Base-by-base conservation (phyloP, 2,329 filamentous ascomycete genomes). In the Zymoseptoria passerinii region DNA sequence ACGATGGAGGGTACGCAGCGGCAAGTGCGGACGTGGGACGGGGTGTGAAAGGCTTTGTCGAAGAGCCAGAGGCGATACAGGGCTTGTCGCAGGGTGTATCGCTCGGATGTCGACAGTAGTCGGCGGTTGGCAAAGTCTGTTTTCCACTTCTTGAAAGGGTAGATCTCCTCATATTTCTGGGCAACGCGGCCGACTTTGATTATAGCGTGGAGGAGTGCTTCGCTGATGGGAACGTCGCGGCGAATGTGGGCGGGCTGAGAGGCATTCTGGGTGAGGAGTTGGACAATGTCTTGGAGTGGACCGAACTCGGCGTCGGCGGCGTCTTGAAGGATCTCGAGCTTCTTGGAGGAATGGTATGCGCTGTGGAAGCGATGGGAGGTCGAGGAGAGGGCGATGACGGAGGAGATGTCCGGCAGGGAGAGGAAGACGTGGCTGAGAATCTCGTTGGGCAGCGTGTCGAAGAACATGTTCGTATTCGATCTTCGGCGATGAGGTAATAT, bases 131-230 rank as follows among this genome's bases (percentile, higher is more conserved):
- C 78, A 61, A 75, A 84, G 63, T 83, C 77, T 57, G 74, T 67
- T 65, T 83, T 83, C 83, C 83, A 86, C 68, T 83, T 84, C 71
- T 83, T 83, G 67, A 81, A 76, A 0, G 82, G 81, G 65, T 84
- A 86, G n/a, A 85, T 77, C n/a, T 77, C 75, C 65, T 80, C 80
- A 79, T 82, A 85, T 64, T 78, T 78, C 65, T 77, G 76, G 4
- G 83, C 83, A 1, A 83, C 73, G 13, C 76, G 74, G 49, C 83
- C 83, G 18, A 80, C 73, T 50, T 76, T 73, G 23, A 83, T 71
- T 50, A 84, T 74, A 63, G 85, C 82, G 60, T 77, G 75, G 44
- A 86, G 73, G 5, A 86, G 71, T 1, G 81, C 75, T 54, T 80
- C 71, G 0, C 81, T 83, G 55, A 84, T 74, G 1, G 80, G 79